Conservation (phyloP, 2,329 filamentous ascomycete species). For the Massarina eburnea region DNA sequence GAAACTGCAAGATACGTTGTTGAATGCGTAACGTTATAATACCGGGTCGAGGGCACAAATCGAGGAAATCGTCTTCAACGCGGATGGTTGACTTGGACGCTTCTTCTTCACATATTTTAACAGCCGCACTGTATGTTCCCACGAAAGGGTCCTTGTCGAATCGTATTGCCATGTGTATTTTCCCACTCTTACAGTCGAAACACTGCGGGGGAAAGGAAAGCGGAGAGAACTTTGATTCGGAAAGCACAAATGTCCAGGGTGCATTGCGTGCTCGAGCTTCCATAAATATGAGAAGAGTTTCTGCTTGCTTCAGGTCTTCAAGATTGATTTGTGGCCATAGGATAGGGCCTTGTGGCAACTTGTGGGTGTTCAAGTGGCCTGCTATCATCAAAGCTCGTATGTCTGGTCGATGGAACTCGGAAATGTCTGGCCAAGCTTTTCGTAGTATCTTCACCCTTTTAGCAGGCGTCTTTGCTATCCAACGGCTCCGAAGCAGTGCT, state of each 20-base stretch:
- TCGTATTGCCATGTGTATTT: too few species aligned
- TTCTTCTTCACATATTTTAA: background rate
- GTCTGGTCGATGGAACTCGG: slow-evolving; percentile 55
- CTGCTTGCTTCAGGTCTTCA: slow-evolving; percentile 54
- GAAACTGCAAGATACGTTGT: slow-evolving; percentile 49
- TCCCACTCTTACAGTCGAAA: slow-evolving; percentile 8
- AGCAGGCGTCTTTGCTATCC: background rate
- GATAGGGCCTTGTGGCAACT: slow-evolving; percentile 40
- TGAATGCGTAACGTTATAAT: too few species aligned
- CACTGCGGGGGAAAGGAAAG: slow-evolving; percentile 27
- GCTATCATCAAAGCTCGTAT: slow-evolving; percentile 41
- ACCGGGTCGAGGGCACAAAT: too few species aligned
- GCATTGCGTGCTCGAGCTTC: slow-evolving; percentile 53
- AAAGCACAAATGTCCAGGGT: slow-evolving; percentile 52
- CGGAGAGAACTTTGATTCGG: slow-evolving; percentile 49
- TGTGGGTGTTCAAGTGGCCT: too few species aligned
- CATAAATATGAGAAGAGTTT: slow-evolving; percentile 52
- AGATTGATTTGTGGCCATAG: slow-evolving; percentile 60
- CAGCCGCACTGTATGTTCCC: background rate
- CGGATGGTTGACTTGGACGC: background rate
- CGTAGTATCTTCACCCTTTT: background rate
- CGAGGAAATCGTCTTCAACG: too few species aligned
- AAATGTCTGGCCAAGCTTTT: slow-evolving; percentile 4
- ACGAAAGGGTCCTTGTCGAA: too few species aligned
- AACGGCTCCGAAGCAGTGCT: background rate